Evolutionary conservation across 2,329 filamentous ascomycete species (phyloP), one percentile per base, ranked within the genome.

Genomic region (Botrytis galanthina): DNA sequence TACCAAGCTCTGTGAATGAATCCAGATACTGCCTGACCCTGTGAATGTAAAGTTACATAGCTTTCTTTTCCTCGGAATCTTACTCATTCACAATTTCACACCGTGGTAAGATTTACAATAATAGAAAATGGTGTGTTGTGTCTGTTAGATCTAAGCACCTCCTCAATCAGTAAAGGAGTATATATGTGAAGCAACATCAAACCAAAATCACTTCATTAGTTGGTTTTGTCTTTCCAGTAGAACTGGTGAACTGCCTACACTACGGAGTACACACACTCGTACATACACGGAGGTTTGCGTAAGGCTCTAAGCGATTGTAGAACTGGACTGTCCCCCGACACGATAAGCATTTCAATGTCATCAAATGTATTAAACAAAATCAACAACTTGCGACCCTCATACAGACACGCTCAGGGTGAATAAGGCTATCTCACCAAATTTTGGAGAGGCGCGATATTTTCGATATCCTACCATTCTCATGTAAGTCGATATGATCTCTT

Each of bases 281-380:
- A 46, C 14, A 29, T 29, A 10, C 39, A 63, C 61, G 37, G 37
- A 63, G 61, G 26, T 63, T 63, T 29, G 26, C 37, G 61, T 32
- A 64, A 46, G 61, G 61, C 61, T 46, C 42, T 64, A 64, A 64
- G 61, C 61, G 61, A 64, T 44, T 44, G 61, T 44, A 64, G 61
- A 44, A 64, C 61, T 44, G 48, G 48, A 61, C 32, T 37, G 20
- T 32, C 20, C 9, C n/a, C 39, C 39, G 18, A 64, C 32, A 44
- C 37, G 61, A 64, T 64, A 64, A 64, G 61, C 61, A 63, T 39
- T 63, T 44, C 61, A 29, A 18, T 44, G 61, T 32, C 39, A 29
- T 63, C 61, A 42, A 51, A 39, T 51, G 63, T 51, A 37, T 37
- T 16, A 18, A 51, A 37, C 46, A 67, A 39, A 48, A 67, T 67